Conservation (phyloP, 2,329 filamentous ascomycete species). For the Ophidiomyces ophidiicola region DNA sequence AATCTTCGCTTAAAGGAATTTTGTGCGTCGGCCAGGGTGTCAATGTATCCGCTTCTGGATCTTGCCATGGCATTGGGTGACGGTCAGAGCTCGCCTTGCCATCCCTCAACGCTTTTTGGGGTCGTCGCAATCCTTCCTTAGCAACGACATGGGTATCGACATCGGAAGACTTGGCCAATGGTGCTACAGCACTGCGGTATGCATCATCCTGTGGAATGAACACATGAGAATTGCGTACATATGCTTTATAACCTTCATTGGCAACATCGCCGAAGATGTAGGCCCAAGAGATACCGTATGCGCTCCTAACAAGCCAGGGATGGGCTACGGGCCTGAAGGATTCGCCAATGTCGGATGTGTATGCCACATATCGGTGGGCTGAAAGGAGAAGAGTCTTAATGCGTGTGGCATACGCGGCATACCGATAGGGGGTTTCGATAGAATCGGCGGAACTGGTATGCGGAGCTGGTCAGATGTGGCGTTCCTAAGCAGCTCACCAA, state of each 20-base stretch:
- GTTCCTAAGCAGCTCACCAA: not conserved
- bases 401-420: constrained; percentile 81
- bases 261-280: constrained; percentile 84
- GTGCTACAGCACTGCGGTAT: constrained; percentile 29
- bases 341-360: constrained; percentile 92
- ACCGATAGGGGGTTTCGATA: constrained; percentile 74
- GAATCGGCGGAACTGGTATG: constrained; percentile 56
- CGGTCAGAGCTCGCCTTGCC: constrained; percentile 4
- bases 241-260: constrained; percentile 92
- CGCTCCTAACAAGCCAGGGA: constrained; percentile 63
- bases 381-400: constrained; percentile 76
- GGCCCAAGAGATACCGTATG: constrained; percentile 84
- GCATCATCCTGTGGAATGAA: constrained; percentile 54
- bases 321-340: constrained; percentile 89
- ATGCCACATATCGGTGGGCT: constrained; percentile 91
- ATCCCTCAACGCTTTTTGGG: constrained; percentile 1
- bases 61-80: constrained; percentile 22
- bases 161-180: constrained; percentile 1
- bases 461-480: constrained; percentile 3
- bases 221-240: constrained; percentile 68
- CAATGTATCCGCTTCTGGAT: constrained; percentile 21
- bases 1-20: constrained; percentile 73
- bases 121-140: constrained; percentile 9
- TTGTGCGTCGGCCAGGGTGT: constrained; percentile 33
- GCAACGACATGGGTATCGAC: constrained; percentile 7